Conservation (phyloP, 257 asterid species). For the Solanum bulbocastanum region DNA sequence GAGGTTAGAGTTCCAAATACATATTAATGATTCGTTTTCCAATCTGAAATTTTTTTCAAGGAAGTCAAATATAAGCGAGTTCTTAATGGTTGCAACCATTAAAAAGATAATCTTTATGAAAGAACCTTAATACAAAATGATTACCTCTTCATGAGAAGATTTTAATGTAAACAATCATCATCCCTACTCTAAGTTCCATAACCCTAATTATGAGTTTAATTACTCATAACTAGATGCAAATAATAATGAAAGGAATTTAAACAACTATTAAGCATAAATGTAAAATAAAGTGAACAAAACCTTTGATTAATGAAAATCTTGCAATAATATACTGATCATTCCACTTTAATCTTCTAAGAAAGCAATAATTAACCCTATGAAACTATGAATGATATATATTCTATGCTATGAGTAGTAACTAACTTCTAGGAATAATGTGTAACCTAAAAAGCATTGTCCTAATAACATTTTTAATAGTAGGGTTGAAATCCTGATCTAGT, state of each 20-base stretch:
- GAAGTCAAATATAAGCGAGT: background rate
- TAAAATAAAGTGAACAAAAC: background rate
- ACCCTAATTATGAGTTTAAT: background rate
- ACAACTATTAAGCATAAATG: background rate
- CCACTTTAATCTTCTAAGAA: too few relatives aligned
- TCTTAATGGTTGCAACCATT: background rate
- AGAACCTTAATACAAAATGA: background rate
- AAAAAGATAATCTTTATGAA: background rate
- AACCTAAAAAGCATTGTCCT: too few relatives aligned
- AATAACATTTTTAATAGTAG: too few relatives aligned
- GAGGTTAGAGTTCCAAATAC: background rate
- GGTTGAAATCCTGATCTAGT: too few relatives aligned
- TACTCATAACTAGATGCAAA: background rate
- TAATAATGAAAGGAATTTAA: background rate
- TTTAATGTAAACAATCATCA: background rate
- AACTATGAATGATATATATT: too few relatives aligned
- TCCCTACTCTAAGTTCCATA: background rate
- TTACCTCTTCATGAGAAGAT: background rate
- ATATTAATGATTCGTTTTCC: background rate
- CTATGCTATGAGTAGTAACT: too few relatives aligned
- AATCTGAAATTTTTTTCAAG: background rate
- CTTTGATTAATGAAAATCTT: background rate
- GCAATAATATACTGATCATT: background rate
- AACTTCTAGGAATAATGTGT: too few relatives aligned
- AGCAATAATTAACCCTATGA: too few relatives aligned